Conservation (phyloP, 2,329 filamentous ascomycete genomes). For the Fusarium odoratissimum region DNA sequence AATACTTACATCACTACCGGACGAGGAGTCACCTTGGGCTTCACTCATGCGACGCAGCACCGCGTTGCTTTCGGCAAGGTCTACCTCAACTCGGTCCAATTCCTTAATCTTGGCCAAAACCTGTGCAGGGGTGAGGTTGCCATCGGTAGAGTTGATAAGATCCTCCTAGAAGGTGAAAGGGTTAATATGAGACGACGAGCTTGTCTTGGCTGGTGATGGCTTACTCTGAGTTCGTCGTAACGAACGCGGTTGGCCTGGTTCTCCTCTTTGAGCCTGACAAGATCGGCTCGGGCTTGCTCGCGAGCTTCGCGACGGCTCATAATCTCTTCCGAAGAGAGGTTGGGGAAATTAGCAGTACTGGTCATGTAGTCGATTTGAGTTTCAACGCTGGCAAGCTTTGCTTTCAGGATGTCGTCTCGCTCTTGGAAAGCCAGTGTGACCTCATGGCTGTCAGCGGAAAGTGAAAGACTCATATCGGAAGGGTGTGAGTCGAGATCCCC, state of each 20-base stretch:
- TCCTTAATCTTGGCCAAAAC: rapidly evolving
- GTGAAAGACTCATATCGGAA: rapidly evolving
- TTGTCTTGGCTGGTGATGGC: not conserved
- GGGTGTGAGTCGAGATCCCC: not conserved
- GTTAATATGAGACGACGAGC: not conserved
- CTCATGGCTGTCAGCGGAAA: not conserved
- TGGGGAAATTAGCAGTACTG: rapidly evolving
- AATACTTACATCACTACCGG: not conserved
- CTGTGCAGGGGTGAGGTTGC: rapidly evolving
- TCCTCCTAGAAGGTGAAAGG: not conserved
- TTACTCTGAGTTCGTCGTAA: not conserved
- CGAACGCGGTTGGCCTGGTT: not conserved
- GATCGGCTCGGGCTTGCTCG: not conserved
- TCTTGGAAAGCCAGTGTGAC: not conserved
- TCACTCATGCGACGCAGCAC: not conserved
- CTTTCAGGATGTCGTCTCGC: not conserved
- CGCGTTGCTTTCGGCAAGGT: rapidly evolving
- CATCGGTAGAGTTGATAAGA: rapidly evolving
- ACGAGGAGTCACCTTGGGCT: not conserved
- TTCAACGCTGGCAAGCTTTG: not conserved
- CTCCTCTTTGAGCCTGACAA: rapidly evolving
- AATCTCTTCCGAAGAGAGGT: not conserved
- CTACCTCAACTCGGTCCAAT: rapidly evolving
- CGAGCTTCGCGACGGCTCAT: not conserved
- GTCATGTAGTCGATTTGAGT: not conserved